Evolutionary conservation across 2,329 filamentous ascomycete genomes (phyloP), one percentile per base, ranked within the genome.

Genomic region (Elsinoe perseae): DNA sequence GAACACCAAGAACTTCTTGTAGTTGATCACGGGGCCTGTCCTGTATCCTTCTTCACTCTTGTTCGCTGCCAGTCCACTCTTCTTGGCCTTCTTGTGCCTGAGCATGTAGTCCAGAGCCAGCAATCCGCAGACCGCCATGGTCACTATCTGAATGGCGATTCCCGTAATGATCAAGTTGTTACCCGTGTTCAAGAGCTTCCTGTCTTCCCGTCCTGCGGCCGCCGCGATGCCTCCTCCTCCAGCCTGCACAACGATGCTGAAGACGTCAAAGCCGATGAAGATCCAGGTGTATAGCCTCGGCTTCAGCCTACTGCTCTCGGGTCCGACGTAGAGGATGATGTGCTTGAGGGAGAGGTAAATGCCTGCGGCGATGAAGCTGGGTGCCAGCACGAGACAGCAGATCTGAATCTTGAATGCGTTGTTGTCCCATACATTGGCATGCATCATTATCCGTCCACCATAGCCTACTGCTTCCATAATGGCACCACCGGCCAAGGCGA

Each of bases 1-100:
- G 66, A 85, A 85, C 10, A 72, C 72, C 56, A 72, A 72, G 70
- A 85, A 84, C 21, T 67, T 57, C 8, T 30, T 59, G 25, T 50
- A 34, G 46, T 44, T 52, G 44, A 56, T 46, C 7, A 14, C 18
- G 54, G 57, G 54, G 53, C n/a, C 48, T 7, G 30, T n/a, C 25
- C 67, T 56, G 62, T 63, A 16, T 72, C 74, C 44, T 65, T 61
- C 43, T 75, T 73, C 46, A 77, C 65, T 16, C 63, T 58, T 52
- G 28, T 44, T 23, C 28, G 34, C 27, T 40, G 23, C 54, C 32
- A 46, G 16, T 34, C 44, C 48, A 42, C 44, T 50, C 52, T 25
- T 21, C 30, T 32, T 57, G 12, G 46, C 59, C 20, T 56, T 56
- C 36, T 52, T 42, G 23, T 59, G 23, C 10, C 60, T 57, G 28